phyloP scores from a whole-genome alignment of 73 alveolate species.

The Durusdinium trenchii region DNA sequence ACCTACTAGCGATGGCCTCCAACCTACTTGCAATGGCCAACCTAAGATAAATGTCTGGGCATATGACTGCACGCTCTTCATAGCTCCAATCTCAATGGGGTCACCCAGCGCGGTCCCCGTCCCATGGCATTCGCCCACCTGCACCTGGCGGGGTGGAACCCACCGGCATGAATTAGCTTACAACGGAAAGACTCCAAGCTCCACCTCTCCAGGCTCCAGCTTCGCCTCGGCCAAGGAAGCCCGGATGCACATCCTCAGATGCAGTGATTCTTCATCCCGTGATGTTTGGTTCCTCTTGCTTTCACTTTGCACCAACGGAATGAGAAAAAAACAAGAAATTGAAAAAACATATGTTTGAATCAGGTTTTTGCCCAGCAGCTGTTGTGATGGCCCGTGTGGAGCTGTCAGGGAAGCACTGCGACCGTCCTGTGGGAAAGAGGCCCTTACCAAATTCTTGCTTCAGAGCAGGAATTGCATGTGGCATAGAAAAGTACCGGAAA shows the following conservation, averaged over 20 bases:
- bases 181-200: too few species aligned
- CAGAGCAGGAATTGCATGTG: too few species aligned
- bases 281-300: background rate
- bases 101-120: slow-evolving; percentile 92
- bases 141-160: background rate
- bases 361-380: slow-evolving; percentile 59
- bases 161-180: too few species aligned
- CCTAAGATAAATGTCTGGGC: too few species aligned
- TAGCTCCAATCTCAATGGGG: slow-evolving; percentile 93
- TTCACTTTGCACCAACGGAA: background rate
- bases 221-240: slow-evolving; percentile 82
- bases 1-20: too few species aligned
- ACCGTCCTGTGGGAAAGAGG: too few species aligned
- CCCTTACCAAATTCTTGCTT: too few species aligned
- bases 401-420: slow-evolving; percentile 89
- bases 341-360: too few species aligned
- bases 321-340: background rate
- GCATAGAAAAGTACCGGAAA: too few species aligned
- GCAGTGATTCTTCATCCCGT: background rate
- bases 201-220: slow-evolving; percentile 71
- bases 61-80: slow-evolving; percentile 87
- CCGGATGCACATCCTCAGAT: slow-evolving; percentile 72
- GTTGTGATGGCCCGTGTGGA: slow-evolving; percentile 93
- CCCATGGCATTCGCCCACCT: slow-evolving; percentile 89
- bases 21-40: too few species aligned